Percentiles rank a stretch among this genome's conserved stretches.
Evolutionary conservation across 306 rosid species (phyloP).

Genomic region (Gleditsia sinensis): DNA sequence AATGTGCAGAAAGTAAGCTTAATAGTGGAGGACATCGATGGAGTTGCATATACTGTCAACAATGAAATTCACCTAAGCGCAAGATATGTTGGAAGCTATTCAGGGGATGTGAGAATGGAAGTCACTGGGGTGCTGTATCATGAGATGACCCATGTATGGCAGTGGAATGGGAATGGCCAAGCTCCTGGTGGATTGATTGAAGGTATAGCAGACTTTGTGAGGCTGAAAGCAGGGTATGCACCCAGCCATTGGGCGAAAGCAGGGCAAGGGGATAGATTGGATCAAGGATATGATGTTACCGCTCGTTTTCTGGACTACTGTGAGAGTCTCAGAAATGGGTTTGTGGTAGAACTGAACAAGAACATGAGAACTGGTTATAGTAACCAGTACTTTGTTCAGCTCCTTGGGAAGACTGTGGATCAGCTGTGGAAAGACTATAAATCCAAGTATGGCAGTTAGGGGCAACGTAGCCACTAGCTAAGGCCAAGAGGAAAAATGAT

Average conservation of each 20-base stretch:
- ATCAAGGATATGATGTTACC: conserved; percentile 45
- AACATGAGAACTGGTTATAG: conserved; percentile 38
- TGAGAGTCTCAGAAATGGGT: conserved; percentile 37
- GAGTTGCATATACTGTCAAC: conserved; percentile 29
- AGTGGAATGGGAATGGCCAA: conserved; percentile 33
- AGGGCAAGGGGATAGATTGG: conserved; percentile 8
- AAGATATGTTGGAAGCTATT: conserved; percentile 11
- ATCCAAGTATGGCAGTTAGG: conserved; percentile 33
- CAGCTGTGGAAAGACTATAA: conserved; percentile 50
- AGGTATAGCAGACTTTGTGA: conserved; percentile 51
- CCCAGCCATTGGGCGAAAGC: conserved; percentile 43
- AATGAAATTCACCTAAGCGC: conserved; percentile 37
- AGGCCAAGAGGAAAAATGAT: too few species aligned
- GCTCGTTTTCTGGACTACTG: conserved; percentile 51
- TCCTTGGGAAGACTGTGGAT: conserved; percentile 39
- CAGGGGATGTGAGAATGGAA: conserved; percentile 25
- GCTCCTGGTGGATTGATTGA: conserved; percentile 14
- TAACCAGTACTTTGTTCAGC: conserved; percentile 35
- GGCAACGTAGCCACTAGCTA: too few species aligned
- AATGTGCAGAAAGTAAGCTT: conserved; percentile 27
- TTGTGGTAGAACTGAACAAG: conserved; percentile 50
- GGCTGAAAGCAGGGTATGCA: conserved; percentile 41
- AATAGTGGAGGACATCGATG: conserved; percentile 34
- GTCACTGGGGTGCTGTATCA: conserved; percentile 42
- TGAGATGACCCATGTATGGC: conserved; percentile 43